Conservation (phyloP, 2,329 filamentous ascomycete species). For the Fusarium lyarnte region DNA sequence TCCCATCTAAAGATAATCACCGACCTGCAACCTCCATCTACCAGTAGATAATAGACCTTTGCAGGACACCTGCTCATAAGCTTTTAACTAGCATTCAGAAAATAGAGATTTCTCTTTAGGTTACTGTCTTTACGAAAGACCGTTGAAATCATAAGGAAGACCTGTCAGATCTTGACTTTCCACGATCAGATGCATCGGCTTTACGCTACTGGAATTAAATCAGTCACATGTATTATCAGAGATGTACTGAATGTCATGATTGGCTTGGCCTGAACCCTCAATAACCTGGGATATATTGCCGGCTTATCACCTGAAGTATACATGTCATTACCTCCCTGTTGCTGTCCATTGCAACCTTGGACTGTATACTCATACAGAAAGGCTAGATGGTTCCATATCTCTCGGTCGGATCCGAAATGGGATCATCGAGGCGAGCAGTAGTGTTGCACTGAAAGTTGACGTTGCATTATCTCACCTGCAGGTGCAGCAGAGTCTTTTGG, state of each 20-base stretch:
- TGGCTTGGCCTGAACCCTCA: accelerated
- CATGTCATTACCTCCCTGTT: background rate
- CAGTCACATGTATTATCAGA: background rate
- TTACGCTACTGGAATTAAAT: too few relatives aligned
- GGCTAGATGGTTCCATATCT: background rate
- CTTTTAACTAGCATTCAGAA: too few relatives aligned
- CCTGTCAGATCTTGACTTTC: too few relatives aligned
- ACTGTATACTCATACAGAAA: background rate
- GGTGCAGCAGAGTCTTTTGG: background rate
- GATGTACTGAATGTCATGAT: too few relatives aligned
- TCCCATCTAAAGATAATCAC: too few relatives aligned
- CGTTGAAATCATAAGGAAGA: background rate
- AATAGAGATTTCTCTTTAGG: too few relatives aligned
- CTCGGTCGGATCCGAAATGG: background rate
- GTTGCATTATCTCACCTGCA: background rate
- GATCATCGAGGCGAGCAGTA: background rate
- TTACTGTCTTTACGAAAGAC: too few relatives aligned
- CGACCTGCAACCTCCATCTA: too few relatives aligned
- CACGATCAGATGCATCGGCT: too few relatives aligned
- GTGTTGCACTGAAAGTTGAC: background rate
- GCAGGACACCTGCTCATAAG: too few relatives aligned
- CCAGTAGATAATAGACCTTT: too few relatives aligned
- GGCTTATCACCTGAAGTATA: background rate
- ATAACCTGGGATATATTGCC: background rate
- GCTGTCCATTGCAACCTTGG: too few relatives aligned